Evolutionary conservation across 2,329 filamentous ascomycete species (phyloP), one percentile per base, ranked within the genome.

Genomic region (Geosmithia putterillii): DNA sequence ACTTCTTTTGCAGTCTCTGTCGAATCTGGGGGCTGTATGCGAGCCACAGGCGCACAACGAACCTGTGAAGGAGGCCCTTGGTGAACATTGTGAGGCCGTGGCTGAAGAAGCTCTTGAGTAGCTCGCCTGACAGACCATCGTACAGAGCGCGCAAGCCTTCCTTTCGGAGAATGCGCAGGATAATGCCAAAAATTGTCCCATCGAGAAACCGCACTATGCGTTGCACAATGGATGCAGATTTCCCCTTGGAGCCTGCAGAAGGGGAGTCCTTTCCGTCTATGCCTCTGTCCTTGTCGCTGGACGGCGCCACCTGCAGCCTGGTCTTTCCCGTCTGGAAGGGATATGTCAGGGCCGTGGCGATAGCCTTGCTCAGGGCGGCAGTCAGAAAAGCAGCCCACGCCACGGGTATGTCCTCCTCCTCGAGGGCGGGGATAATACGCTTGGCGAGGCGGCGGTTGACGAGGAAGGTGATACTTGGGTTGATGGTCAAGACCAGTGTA

Each of bases 11-110:
- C 15, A 43, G 8, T n/a, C 36, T 32, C 44, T 48, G 52, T 28
- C 46, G 52, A 41, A 60, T 45, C 40, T 52, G 47, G 39, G 57
- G 53, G 34, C 55, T 48, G 36, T 58, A 45, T 36, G 79, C 54
- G 50, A 86, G 83, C 61, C 90, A 94, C 4, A 81, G 53, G 48
- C 76, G 76, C 46, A 94, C 74, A 44, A 94, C 76, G 15, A 81
- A 59, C 22, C 74, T 70, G 57, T 94, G 85, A 8, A 92, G 74
- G 5, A 75, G 65, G 44, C 90, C 85, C 61, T 95, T 95, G 46
- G 85, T 78, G 43, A 90, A 66, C 85, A 94, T 94, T 1, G 87
- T 90, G 42, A 88, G 73, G 1, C 88, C 88, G 54, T 95, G 87
- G 19, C 79, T 81, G 53, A 95, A 81, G 63, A 94, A 94, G 0